Percentiles rank a stretch among this genome's conserved stretches.
Evolutionary conservation across 2,329 filamentous ascomycete species (phyloP).

Genomic region (Chaetoscypha palmicola): DNA sequence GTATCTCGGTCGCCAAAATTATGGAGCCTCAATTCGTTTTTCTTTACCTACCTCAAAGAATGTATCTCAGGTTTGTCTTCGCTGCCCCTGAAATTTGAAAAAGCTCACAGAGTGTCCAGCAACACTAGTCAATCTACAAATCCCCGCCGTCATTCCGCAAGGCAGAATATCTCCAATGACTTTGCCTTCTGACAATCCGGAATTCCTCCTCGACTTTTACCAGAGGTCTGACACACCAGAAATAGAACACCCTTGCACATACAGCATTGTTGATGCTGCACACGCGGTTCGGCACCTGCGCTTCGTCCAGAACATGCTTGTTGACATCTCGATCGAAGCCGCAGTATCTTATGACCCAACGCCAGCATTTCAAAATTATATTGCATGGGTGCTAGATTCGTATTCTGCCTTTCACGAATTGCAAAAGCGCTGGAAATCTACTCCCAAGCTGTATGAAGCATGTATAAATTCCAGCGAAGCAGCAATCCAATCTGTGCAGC

Average conservation of each 20-base stretch:
- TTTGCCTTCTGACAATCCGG: constrained; percentile 18
- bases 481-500: constrained; percentile 19
- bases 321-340: constrained; percentile 24
- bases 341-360: constrained; percentile 23
- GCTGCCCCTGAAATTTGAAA: no score
- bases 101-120: no score
- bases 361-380: constrained; percentile 28
- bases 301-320: constrained; percentile 26
- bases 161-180: constrained; percentile 13
- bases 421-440: constrained; percentile 16
- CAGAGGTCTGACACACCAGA: constrained; percentile 1
- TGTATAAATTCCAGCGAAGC: constrained; percentile 9
- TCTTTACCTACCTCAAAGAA: constrained; percentile 44
- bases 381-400: constrained; percentile 30
- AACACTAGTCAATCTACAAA: constrained; percentile 23
- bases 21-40: constrained; percentile 40
- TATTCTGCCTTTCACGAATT: constrained; percentile 22
- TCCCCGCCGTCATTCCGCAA: constrained; percentile 13
- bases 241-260: constrained; percentile 18
- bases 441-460: constrained; percentile 9
- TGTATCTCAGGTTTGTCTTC: constrained; percentile 28
- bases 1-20: constrained; percentile 39
- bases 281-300: constrained; percentile 25
- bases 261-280: constrained; percentile 18
- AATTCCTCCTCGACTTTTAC: constrained; percentile 10